Evolutionary conservation across 139 green algal genomes (phyloP), one percentile per base, ranked within the genome.

Genomic region (Zygnema cylindricum): DNA sequence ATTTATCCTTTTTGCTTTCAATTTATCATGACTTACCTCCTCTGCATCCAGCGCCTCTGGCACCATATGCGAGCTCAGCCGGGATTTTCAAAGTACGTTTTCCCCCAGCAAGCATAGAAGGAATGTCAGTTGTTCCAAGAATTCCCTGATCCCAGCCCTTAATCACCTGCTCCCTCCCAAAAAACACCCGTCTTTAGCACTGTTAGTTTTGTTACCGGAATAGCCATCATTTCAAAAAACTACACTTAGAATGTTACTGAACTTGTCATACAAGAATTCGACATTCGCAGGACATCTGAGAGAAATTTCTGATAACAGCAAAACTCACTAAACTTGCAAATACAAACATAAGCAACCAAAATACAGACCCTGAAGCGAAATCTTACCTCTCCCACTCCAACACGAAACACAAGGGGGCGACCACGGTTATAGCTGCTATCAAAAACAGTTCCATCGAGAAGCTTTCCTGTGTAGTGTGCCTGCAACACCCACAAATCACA

Each of bases 121-220:
- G 82, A 3, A 92, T 78, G 40, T 49, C 88, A 1, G 54, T 84
- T 30, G 35, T 49, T 2, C 88, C 88, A 35, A 89, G 25, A 55
- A 92, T 90, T 43, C 88, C 90, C 25, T 85, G 38, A 82, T 93
- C 90, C 90, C 90, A 93, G 7, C 90, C 90, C 49, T 76, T 81
- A 55, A 93, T 93, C 41, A 93, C 90, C 86, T 93, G 89, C 57
- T 32, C 42, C 49, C 32, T 38, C 25, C 32, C 81, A 33, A 87
- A 63, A 7, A 63, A n/a, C n/a, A n/a, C n/a, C n/a, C n/a, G n/a
- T n/a, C n/a, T n/a, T n/a, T n/a, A n/a, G n/a, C n/a, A n/a, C n/a
- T n/a, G n/a, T n/a, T n/a, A n/a, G n/a, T n/a, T n/a, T n/a, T n/a
- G n/a, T n/a, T n/a, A n/a, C n/a, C n/a, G n/a, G n/a, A n/a, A n/a